Evolutionary conservation across 140 eudicot genomes (phyloP), one percentile per base, ranked within the genome.

Genomic region (Flaveria floridana): DNA sequence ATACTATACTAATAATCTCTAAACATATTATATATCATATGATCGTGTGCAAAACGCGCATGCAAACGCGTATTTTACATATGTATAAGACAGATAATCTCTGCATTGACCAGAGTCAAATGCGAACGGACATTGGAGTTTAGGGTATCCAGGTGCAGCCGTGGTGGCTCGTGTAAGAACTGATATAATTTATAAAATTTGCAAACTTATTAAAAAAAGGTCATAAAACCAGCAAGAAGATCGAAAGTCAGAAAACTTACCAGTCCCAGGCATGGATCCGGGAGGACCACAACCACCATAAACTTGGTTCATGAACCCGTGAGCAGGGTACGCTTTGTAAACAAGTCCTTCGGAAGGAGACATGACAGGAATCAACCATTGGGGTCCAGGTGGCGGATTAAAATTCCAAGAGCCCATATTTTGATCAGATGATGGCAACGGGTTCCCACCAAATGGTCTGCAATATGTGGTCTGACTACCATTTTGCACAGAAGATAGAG

Each of bases 291-390:
- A 81, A 39, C 93, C 86, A 37, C 88, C 87, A 28, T 81, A 90
- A 51, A 68, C 73, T 0, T 87, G 86, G 80, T 76, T 73, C 82
- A 75, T 50, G 62, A 81, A 89, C 37, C 86, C 97, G 3, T 89
- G 86, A 18, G 80, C 93, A 41, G 97, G 89, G 65, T 83, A 90
- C 0, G 95, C 97, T 78, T 94, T 94, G 86, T 94, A 94, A 1
- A 94, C 87, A 1, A 94, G 95, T 67, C 99, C 99, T 81, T 93
- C 98, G 41, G 96, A 83, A 13, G 98, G 97, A 37, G 98, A 73
- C 96, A 94, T 90, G n/a, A 94, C 96, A 0, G 99, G 99, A 61
- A 94, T 80, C 74, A 94, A 50, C 97, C 97, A 93, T 34, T 93
- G 98, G 78, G 88, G 95, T 23, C 86, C 92, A 63, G 85, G 81